A percentile compares a stretch with the other conserved stretches of the same genome.
Evolutionary conservation across 1,284 basidiomycete genomes (phyloP).

Genomic region (Fomitopsis palustris): DNA sequence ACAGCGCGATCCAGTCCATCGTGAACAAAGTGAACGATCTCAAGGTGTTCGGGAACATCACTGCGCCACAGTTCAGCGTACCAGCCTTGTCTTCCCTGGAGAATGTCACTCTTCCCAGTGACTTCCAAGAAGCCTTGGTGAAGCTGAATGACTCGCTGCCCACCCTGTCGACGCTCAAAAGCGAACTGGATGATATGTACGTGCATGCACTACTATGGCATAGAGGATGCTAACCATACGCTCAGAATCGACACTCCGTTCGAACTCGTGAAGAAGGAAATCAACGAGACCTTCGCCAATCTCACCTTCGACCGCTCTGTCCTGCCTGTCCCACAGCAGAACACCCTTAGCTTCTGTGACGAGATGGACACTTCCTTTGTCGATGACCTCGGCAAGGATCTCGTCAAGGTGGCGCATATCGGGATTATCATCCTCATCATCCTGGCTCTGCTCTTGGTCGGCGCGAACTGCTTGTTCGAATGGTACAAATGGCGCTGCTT

Average conservation of each 20-base stretch:
- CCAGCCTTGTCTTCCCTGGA: constrained; percentile 71
- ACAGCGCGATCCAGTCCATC: constrained; percentile 63
- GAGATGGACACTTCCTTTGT: constrained; percentile 79
- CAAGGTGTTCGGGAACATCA: constrained; percentile 65
- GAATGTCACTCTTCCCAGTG: constrained; percentile 81
- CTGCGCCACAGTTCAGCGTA: constrained; percentile 65
- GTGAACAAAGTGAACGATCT: constrained; percentile 70
- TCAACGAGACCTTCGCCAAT: constrained; percentile 80
- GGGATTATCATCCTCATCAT: constrained; percentile 69
- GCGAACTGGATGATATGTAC: constrained; percentile 70
- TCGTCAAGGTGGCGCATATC: constrained; percentile 75
- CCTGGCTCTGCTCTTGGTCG: constrained; percentile 60
- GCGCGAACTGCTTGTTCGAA: constrained; percentile 62
- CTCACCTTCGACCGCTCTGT: constrained; percentile 66
- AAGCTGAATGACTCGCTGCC: constrained; percentile 83
- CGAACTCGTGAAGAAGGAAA: constrained; percentile 79
- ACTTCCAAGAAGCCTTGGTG: constrained; percentile 69
- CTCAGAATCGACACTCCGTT: constrained; percentile 81
- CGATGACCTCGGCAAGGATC: constrained; percentile 75
- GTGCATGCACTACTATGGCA: constrained; percentile 24
- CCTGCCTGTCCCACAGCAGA: constrained; percentile 71
- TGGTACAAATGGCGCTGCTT: constrained; percentile 81
- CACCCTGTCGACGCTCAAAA: constrained; percentile 72
- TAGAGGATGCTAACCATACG: constrained; percentile 12
- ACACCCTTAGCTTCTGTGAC: constrained; percentile 66